These are phyloP conservation scores for Myriangium duriaei DNA, from an alignment of 2,329 filamentous ascomycete genomes.

Conservation along the genomic window DNA sequence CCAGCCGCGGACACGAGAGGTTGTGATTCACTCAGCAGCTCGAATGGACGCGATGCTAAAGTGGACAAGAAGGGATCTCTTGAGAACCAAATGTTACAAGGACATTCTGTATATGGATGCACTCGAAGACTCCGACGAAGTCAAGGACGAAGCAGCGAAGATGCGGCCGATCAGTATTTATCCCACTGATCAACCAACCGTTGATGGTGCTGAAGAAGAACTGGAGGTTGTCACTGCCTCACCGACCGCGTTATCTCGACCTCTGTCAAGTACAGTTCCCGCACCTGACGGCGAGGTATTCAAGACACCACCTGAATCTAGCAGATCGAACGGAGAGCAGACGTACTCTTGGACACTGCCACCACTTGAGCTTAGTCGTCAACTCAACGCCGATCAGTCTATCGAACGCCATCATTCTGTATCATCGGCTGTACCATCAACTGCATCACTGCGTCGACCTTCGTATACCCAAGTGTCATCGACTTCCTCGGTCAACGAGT, in stretches of 20 bases:
- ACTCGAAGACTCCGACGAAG: conserved; percentile 52
- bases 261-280: conserved; percentile 2
- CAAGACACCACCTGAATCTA: conserved; percentile 33
- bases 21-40: conserved; percentile 72
- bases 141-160: conserved; percentile 9
- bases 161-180: conserved; percentile 5
- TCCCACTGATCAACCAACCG: conserved; percentile 10
- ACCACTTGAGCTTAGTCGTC: conserved; percentile 21
- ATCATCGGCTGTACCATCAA: conserved; percentile 14
- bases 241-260: conserved; percentile 1
- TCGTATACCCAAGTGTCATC: conserved; percentile 6
- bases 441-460: conserved; percentile 12
- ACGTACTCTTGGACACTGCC: conserved; percentile 21
- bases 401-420: conserved; percentile 12
- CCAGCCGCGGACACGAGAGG: conserved; percentile 76
- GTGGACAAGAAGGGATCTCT: conserved; percentile 89
- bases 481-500: conserved; percentile 2
- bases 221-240: not conserved
- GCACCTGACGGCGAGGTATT: conserved; percentile 26
- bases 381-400: conserved; percentile 22
- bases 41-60: conserved; percentile 79
- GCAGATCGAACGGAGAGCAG: conserved; percentile 14
- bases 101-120: conserved; percentile 79
- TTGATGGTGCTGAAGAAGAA: conserved; percentile 15
- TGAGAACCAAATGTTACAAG: conserved; percentile 79